phyloP scores from a whole-genome alignment of 352 stramenopile species.

The Phytopythium chamaehyphon region DNA sequence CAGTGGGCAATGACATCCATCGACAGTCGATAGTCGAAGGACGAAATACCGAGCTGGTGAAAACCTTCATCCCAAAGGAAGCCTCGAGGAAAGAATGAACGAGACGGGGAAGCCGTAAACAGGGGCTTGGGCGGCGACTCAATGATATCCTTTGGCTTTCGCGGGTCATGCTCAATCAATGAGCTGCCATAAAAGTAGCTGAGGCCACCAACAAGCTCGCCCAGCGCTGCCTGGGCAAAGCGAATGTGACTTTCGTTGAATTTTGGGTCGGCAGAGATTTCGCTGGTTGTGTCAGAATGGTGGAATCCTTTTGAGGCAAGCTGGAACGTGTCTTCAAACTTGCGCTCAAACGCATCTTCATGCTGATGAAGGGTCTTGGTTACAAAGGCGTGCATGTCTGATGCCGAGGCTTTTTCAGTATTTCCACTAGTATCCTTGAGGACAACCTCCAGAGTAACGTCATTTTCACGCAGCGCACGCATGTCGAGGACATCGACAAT shows the following conservation, averaged over 20 bases:
- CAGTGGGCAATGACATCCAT: slow-evolving; percentile 86
- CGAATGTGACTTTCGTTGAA: slow-evolving; percentile 58
- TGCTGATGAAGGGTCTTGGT: slow-evolving; percentile 13
- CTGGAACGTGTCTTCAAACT: slow-evolving; percentile 57
- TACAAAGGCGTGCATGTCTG: slow-evolving; percentile 1
- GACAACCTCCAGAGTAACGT: slow-evolving; percentile 63
- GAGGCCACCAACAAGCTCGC: slow-evolving; percentile 87
- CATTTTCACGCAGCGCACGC: slow-evolving; percentile 25
- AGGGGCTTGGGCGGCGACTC: slow-evolving; percentile 50
- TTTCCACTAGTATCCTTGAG: slow-evolving; percentile 40
- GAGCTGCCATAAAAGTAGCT: slow-evolving; percentile 90
- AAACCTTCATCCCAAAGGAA: slow-evolving; percentile 96
- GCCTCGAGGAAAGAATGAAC: slow-evolving; percentile 92
- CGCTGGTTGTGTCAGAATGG: neutral
- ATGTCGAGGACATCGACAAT: slow-evolving; percentile 42
- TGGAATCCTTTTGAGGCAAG: slow-evolving; percentile 32
- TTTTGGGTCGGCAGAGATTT: neutral
- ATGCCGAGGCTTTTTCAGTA: neutral
- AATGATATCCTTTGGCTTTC: slow-evolving; percentile 22
- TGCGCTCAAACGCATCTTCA: slow-evolving; percentile 39
- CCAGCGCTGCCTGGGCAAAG: slow-evolving; percentile 84
- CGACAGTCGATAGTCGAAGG: slow-evolving; percentile 72
- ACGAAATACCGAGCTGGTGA: slow-evolving; percentile 83
- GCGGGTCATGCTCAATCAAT: slow-evolving; percentile 56
- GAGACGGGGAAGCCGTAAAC: slow-evolving; percentile 88